Base-by-base conservation (phyloP, 108 stramenopile genomes). In the Phaeodactylum tricornutum region DNA sequence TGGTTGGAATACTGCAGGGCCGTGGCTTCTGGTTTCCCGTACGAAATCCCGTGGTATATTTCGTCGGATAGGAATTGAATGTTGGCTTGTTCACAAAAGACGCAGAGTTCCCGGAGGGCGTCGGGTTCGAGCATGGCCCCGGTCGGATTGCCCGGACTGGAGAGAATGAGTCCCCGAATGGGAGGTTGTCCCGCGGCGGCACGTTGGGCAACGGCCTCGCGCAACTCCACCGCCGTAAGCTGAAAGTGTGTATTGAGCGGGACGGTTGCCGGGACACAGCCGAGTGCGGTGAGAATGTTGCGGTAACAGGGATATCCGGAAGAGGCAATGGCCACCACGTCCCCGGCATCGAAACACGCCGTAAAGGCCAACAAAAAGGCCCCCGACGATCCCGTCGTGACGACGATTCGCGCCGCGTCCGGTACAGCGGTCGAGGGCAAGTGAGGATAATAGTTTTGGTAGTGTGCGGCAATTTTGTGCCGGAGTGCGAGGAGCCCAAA, bases 21-120 rank as follows among this genome's bases (percentile, higher is more conserved):
- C 12, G 91, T 88, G 8, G 88, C 86, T 63, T 86, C 87, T 59
- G 70, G 24, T 55, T 76, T 68, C 22, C 82, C 92, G 55, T 90
- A 96, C 25, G 75, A 68, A 16, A 96, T 96, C 7, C 87, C 87
- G 50, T 96, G 95, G 62, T 96, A 96, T 33, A 96, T 93, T 64
- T 96, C 95, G 53, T 96, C 95, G 1, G 79, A 81, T 15, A 96
- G 57, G 66, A 94, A 96, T 22, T 72, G 58, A 41, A 96, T 86
- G 25, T 61, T 65, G 29, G 83, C 55, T 34, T 72, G 43, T 2
- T 89, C 77, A 62, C 94, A 96, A 3, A 83, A 59, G 22, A 64
- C 55, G 63, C 91, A 90, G 38, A 95, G 48, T 29, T 71, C 84
- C 49, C 85, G 57, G 29, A 95, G 35, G 52, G 91, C 91, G 0